Base-by-base conservation (phyloP, 2,329 filamentous ascomycete species). In the Thermothelomyces thermophilus region DNA sequence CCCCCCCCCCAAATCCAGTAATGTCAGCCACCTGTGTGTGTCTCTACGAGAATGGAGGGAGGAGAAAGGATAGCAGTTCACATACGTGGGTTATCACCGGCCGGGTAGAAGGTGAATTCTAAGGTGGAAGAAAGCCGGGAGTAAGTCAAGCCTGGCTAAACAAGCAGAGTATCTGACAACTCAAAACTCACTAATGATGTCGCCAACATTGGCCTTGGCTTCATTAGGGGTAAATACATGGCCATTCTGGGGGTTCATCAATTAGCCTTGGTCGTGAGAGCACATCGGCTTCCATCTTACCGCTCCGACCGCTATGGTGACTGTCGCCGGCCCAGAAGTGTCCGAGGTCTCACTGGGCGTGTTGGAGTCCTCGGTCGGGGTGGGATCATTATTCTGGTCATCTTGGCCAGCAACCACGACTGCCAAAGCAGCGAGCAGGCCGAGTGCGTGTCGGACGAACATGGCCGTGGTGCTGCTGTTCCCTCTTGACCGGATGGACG, bases 21-120 rank as follows among this genome's bases (percentile, higher is more conserved):
- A 14, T n/a, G 36, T 39, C 22, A 39, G 36, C 36, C 22, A 39
- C 10, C 7, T 39, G 14, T 39, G 19, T 30, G 17, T 28, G 13
- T n/a, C n/a, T n/a, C n/a, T n/a, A 17, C n/a, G n/a, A n/a, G 14
- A 16, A 3, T 9, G 7, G 24, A n/a, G 19, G 9, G 16, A 30
- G 39, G 13, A 14, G 30, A 31, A 31, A 31, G 9, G 30, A 31
- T 14, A 35, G 6, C 33, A n/a, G 24, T 22, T 39, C 10, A 30
- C 39, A 30, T 41, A 41, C 39, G 39, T 30, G 39, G 39, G 16
- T 41, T 41, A 24, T 41, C 82, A 45, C 77, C 81, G 19, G 70
- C 70, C 1, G 82, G 80, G 56, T 79, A 83, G 60, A 86, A 84
- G 37, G 74, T 68, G 63, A 80, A 86, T 53, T 76, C 72, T 70